Evolutionary conservation across 2,329 filamentous ascomycete genomes (phyloP), one percentile per base, ranked within the genome.

Genomic region (Periconia macrospinosa): DNA sequence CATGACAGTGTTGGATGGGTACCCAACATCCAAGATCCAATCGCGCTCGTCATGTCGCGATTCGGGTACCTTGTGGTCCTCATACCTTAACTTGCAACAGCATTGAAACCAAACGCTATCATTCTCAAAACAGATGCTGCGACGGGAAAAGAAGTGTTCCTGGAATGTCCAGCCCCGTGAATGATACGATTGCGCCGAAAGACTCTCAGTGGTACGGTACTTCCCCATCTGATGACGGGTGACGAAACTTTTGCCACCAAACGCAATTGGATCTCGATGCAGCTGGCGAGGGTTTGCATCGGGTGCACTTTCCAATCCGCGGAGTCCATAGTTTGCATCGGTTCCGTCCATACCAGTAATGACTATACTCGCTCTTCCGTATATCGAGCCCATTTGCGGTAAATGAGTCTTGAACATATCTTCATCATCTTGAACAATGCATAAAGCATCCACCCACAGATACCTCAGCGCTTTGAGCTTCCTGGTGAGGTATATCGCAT

Each of bases 61-160:
- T n/a, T 35, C 15, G 27, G n/a, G 15, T 30, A 17, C 15, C 17
- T 11, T 33, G 13, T 35, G 45, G 35, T 14, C 17, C 17, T 42
- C 41, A 42, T 15, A 23, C 14, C 17, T 19, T 8, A 14, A 3
- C 7, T 5, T 14, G 9, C 23, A 47, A n/a, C 30, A 30, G 15
- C 45, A 47, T n/a, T 35, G 20, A 23, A 23, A 47, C 14, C 30
- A 30, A 18, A 47, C 45, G 7, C 23, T 47, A 17, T 47, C 45
- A 18, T 47, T 35, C 23, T 47, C 20, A n/a, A 47, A 48, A 14
- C 35, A 33, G 8, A 48, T 41, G 10, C 30, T 17, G 14, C 46
- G 30, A 9, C 19, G 19, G 14, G 46, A 48, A 14, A 48, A 41
- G 10, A 48, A 35, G 11, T 48, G 47, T 47, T 52, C 54, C 47